Conservation (phyloP, 305 asterid species). For the Fraxinus sp. region DNA sequence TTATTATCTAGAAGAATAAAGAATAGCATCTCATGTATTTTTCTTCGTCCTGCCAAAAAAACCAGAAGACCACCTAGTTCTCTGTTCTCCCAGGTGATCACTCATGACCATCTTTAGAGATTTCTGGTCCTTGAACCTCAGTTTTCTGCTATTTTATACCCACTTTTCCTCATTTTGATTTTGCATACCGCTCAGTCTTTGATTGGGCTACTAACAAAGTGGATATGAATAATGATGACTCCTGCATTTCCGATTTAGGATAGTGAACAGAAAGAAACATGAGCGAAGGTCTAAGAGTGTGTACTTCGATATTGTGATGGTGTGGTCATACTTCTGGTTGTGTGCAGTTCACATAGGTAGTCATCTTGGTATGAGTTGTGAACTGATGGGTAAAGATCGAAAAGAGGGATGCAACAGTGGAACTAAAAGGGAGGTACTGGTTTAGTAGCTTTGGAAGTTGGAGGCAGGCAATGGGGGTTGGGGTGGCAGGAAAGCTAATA, state of each 20-base stretch:
- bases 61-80: not conserved
- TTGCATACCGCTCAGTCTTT: not conserved
- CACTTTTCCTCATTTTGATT: not conserved
- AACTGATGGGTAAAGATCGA: not conserved
- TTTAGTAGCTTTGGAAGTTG: not conserved
- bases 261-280: not conserved
- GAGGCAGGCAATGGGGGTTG: not conserved
- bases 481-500: not conserved
- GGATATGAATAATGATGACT: not conserved
- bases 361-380: not conserved
- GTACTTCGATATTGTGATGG: not conserved
- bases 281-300: not conserved
- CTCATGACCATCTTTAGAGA: not conserved
- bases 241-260: not conserved
- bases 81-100: not conserved
- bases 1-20: not conserved
- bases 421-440: not conserved
- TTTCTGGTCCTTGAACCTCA: constrained; percentile 2
- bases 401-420: not conserved
- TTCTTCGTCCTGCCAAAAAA: not conserved
- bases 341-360: not conserved
- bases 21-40: not conserved
- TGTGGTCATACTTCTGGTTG: not conserved
- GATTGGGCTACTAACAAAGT: not conserved
- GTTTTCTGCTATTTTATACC: not conserved